A percentile compares a stretch with the other conserved stretches of the same genome.
These are phyloP conservation scores for Talaromyces borbonicus DNA, from an alignment of 495 filamentous ascomycete genomes.

Conservation along the genomic window DNA sequence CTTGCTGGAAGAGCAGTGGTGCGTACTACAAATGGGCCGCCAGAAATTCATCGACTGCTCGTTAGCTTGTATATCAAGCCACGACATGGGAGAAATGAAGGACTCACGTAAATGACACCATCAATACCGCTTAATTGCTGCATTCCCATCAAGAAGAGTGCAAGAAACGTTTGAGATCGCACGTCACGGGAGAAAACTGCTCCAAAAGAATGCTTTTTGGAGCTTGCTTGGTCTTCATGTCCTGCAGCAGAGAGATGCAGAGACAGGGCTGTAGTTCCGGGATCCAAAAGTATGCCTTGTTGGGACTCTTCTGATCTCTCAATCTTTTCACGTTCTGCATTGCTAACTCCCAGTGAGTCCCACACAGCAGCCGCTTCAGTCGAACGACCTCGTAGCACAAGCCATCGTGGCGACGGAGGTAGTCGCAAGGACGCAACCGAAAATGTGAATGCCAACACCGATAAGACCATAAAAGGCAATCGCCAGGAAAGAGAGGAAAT, in stretches of 20 bases:
- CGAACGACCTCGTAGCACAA: conserved; percentile 28
- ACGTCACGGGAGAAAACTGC: conserved; percentile 35
- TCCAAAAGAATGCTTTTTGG: conserved; percentile 1
- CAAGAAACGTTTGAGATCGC: conserved; percentile 27
- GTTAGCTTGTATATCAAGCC: not conserved
- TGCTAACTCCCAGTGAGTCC: conserved; percentile 38
- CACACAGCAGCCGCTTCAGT: conserved; percentile 26
- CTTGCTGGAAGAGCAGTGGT: conserved; percentile 42
- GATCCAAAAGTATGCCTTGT: no score
- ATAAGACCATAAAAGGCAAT: conserved; percentile 39
- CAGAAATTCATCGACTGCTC: no score
- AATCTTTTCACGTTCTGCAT: conserved; percentile 41
- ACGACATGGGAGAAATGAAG: not conserved
- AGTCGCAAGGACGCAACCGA: conserved; percentile 26
- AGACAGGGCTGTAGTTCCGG: no score
- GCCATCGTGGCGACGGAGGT: conserved; percentile 41
- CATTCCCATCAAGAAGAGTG: conserved; percentile 35
- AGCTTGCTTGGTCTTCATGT: not conserved
- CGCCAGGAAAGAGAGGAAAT: conserved; percentile 48
- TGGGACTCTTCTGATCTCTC: conserved; percentile 29
- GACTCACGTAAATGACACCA: conserved; percentile 41
- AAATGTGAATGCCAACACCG: conserved; percentile 29
- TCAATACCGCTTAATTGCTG: conserved; percentile 40
- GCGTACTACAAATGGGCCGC: no score
- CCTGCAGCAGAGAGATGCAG: no score